phyloP scores from a whole-genome alignment of 352 stramenopile species.

The Globisporangium abappressorium region DNA sequence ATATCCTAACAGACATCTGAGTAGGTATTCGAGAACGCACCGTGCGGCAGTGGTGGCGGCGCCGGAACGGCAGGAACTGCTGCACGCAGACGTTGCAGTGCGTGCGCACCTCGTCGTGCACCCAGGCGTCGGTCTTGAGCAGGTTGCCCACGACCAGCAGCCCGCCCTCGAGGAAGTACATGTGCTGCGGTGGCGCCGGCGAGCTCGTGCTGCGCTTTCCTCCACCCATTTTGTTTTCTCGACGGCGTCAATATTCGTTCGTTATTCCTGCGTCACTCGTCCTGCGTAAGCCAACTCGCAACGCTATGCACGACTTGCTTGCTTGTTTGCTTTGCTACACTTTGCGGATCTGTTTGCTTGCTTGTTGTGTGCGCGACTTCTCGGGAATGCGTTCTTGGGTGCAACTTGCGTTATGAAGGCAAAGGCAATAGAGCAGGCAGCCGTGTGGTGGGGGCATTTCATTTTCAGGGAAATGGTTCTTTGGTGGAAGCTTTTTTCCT shows the following conservation, averaged over 20 bases:
- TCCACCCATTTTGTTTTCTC: slow-evolving; percentile 9
- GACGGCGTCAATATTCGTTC: too few species aligned
- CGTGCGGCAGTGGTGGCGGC: slow-evolving; percentile 76
- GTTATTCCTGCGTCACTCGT: neutral
- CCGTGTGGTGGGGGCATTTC: neutral
- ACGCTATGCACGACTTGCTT: slow-evolving; percentile 2
- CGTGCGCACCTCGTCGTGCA: slow-evolving; percentile 63
- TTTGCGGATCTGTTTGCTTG: neutral
- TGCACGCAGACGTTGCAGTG: slow-evolving; percentile 83
- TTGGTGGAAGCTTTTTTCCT: slow-evolving; percentile 12
- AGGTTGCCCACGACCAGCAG: slow-evolving; percentile 69
- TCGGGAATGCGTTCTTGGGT: slow-evolving; percentile 1
- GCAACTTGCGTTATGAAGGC: slow-evolving; percentile 13
- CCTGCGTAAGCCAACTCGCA: neutral
- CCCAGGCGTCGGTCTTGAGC: slow-evolving; percentile 63
- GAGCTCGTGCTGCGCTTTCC: slow-evolving; percentile 16
- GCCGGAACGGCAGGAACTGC: slow-evolving; percentile 77
- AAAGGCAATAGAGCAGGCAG: too few species aligned
- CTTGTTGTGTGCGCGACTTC: neutral
- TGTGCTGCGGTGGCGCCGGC: slow-evolving; percentile 36
- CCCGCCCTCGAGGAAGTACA: slow-evolving; percentile 77
- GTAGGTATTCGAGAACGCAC: slow-evolving; percentile 15
- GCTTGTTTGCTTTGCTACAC: neutral
- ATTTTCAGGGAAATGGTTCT: neutral
- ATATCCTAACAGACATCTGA: neutral